phyloP scores from a whole-genome alignment of 2,329 filamentous ascomycete species.

The Aspergillus niger region DNA sequence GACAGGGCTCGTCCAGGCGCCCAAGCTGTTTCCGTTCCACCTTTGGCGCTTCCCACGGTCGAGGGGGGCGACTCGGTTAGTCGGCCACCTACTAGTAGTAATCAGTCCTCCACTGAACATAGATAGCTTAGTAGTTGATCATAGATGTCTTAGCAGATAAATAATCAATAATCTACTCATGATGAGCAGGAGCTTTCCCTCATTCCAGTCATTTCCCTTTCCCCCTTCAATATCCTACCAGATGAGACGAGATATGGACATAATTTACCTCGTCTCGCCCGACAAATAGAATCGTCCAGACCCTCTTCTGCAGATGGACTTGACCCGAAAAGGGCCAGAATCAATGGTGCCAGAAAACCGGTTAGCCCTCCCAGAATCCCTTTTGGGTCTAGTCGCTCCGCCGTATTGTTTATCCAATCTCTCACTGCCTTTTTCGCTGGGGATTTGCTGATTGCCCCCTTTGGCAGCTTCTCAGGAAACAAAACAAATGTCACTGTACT shows the following conservation, averaged over 20 bases:
- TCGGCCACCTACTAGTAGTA: not conserved
- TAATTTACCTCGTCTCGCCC: too few species aligned
- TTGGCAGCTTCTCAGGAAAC: too few species aligned
- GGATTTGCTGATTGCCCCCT: not conserved
- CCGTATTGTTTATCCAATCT: not conserved
- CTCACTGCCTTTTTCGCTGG: not conserved
- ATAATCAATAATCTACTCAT: not conserved
- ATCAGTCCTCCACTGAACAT: not conserved
- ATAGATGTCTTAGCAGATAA: too few species aligned
- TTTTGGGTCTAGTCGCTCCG: not conserved
- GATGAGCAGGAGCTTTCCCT: not conserved
- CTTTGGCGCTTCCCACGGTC: constrained; percentile 15
- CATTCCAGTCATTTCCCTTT: not conserved
- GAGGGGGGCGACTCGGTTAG: not conserved
- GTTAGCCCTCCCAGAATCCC: not conserved
- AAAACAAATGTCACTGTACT: not conserved
- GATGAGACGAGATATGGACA: not conserved
- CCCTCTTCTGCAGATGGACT: not conserved
- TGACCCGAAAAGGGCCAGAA: constrained; percentile 1
- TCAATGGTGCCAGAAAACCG: constrained; percentile 5
- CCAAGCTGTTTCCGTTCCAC: constrained; percentile 14
- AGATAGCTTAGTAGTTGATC: too few species aligned
- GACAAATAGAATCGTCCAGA: constrained; percentile 2
- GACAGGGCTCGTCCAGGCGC: constrained; percentile 25
- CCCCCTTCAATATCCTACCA: not conserved